These are phyloP conservation scores for Populus euphratica DNA, from an alignment of 345 rosid genomes.

Conservation along the genomic window DNA sequence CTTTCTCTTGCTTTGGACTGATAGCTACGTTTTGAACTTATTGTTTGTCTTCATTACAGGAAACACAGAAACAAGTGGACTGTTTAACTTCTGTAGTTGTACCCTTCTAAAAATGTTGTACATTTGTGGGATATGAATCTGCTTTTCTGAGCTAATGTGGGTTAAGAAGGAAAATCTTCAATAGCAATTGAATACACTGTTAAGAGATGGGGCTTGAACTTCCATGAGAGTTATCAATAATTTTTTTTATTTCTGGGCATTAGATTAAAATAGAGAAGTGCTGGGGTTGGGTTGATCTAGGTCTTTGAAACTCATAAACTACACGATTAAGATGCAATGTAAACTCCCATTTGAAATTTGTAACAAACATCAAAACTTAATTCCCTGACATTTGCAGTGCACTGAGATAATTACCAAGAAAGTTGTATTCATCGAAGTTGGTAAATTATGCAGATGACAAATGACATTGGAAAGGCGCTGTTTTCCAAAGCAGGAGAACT, in stretches of 20 bases:
- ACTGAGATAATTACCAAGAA: background rate
- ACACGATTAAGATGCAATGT: background rate
- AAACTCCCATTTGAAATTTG: background rate
- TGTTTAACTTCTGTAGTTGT: background rate
- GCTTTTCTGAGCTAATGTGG: background rate
- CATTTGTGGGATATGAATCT: background rate
- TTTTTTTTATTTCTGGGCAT: background rate
- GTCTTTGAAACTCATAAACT: background rate
- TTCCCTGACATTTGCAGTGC: background rate
- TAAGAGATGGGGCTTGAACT: background rate
- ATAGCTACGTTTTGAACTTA: background rate
- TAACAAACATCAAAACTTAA: background rate
- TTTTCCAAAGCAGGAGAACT: conserved; percentile 89
- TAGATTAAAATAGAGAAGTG: background rate
- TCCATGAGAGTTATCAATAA: background rate
- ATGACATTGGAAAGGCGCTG: conserved; percentile 76
- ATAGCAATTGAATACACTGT: background rate
- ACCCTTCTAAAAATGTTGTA: background rate
- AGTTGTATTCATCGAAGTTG: background rate
- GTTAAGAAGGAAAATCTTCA: background rate
- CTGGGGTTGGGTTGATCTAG: background rate
- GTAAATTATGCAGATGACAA: conserved; percentile 64
- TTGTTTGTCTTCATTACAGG: background rate
- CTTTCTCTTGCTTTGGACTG: background rate
- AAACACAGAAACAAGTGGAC: background rate